Evolutionary conservation across 2,329 filamentous ascomycete species (phyloP).

Genomic region (Apiospora malaysiana): DNA sequence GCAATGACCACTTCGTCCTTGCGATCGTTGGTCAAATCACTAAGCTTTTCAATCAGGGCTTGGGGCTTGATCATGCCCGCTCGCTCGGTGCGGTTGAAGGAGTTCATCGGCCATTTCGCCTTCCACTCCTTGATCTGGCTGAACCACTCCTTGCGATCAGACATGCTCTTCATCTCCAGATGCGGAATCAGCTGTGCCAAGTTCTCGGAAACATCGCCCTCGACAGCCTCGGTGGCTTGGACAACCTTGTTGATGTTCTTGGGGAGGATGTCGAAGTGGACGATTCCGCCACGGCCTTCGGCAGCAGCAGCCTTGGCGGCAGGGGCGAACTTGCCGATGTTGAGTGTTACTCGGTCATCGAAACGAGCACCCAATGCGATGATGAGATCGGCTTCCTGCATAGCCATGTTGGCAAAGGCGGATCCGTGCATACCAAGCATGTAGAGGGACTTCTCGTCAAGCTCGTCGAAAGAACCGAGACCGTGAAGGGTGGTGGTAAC

Average conservation of each 20-base stretch:
- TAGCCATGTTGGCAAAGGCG: slow-evolving; percentile 96
- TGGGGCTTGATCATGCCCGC: slow-evolving; percentile 92
- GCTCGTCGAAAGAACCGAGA: slow-evolving; percentile 89
- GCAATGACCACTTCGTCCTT: slow-evolving; percentile 88
- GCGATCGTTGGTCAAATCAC: slow-evolving; percentile 77
- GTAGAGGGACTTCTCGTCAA: slow-evolving; percentile 91
- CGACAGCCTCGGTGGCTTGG: slow-evolving; percentile 92
- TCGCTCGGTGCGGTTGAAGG: slow-evolving; percentile 79
- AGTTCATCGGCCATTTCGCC: slow-evolving; percentile 80
- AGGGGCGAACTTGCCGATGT: slow-evolving; percentile 85
- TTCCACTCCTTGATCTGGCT: slow-evolving; percentile 91
- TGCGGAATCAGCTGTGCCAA: slow-evolving; percentile 76
- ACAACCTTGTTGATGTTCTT: slow-evolving; percentile 99
- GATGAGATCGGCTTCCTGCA: slow-evolving; percentile 95
- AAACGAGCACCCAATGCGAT: slow-evolving; percentile 93
- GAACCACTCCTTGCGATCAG: slow-evolving; percentile 84
- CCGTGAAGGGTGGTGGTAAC: slow-evolving; percentile 96
- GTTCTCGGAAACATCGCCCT: slow-evolving; percentile 88
- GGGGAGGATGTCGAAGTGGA: slow-evolving; percentile 98
- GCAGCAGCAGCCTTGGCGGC: slow-evolving; percentile 82
- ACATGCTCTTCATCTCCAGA: slow-evolving; percentile 65
- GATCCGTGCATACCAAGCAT: slow-evolving; percentile 99
- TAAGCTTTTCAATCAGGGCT: slow-evolving; percentile 88
- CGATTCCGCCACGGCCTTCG: slow-evolving; percentile 88
- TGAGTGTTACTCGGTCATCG: slow-evolving; percentile 91